These are phyloP conservation scores for Pseudisothecium myosuroides DNA, from an alignment of 225 moss, liverwort and hornwort genomes.

Conservation along the genomic window DNA sequence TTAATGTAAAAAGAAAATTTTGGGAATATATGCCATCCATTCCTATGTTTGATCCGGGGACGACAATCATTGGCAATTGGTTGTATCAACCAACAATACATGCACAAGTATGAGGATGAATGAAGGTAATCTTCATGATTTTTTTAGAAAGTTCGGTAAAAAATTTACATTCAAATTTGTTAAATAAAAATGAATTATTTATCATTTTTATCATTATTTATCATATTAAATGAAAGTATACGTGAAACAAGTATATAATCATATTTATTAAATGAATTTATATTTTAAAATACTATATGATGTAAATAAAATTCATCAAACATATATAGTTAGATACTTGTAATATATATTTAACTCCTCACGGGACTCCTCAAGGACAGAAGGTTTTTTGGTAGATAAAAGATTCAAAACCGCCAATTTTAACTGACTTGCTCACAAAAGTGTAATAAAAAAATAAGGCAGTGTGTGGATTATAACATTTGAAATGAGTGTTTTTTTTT, in stretches of 20 bases:
- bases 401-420: background rate
- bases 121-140: background rate
- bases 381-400: background rate
- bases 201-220: no score
- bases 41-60: constrained; percentile 15
- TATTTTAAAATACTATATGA: background rate
- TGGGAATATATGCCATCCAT: constrained; percentile 41
- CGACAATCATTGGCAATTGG: constrained; percentile 29
- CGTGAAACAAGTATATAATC: no score
- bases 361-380: no score
- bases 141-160: background rate
- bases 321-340: background rate
- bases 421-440: background rate
- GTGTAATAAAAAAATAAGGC: fast-evolving
- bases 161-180: background rate
- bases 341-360: background rate
- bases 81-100: constrained; percentile 38
- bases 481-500: no score
- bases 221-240: no score
- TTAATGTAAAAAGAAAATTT: constrained; percentile 2
- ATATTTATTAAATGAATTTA: background rate
- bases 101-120: constrained; percentile 1
- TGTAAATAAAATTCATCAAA: background rate
- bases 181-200: background rate
- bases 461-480: no score